Percentiles rank a stretch among this genome's conserved stretches.
These are phyloP conservation scores for Truncatella angustata DNA, from an alignment of 2,329 filamentous ascomycete genomes.

Conservation along the genomic window DNA sequence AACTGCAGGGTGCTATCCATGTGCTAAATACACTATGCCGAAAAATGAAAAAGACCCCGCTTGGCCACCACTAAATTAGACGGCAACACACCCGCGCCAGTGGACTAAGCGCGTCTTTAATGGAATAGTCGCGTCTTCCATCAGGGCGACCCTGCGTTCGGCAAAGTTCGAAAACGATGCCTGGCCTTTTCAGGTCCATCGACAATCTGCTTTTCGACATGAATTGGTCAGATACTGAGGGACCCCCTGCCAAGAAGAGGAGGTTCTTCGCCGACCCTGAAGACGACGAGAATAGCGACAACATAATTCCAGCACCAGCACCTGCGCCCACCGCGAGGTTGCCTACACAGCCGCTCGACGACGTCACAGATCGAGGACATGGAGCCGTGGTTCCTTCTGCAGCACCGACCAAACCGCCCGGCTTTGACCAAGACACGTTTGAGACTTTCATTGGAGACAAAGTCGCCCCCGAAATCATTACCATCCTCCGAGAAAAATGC, in stretches of 20 bases:
- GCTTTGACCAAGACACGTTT: slow-evolving; percentile 58
- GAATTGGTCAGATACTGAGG: slow-evolving; percentile 34
- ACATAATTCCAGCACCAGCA: slow-evolving; percentile 12
- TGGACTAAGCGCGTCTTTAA: not conserved
- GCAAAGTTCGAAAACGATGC: too few relatives aligned
- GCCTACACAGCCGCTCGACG: slow-evolving; percentile 18
- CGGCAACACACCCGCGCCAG: not conserved
- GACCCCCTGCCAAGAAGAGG: slow-evolving; percentile 33
- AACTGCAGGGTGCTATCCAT: too few relatives aligned
- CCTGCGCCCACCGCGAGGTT: slow-evolving; percentile 15
- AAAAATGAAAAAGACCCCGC: too few relatives aligned
- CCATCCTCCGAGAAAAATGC: slow-evolving; percentile 51
- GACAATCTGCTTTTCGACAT: slow-evolving; percentile 25
- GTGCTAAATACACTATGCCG: too few relatives aligned
- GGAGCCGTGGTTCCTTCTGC: slow-evolving; percentile 7
- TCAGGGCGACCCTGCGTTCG: not conserved
- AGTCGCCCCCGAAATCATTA: slow-evolving; percentile 46
- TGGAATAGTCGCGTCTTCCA: not conserved
- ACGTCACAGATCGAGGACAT: slow-evolving; percentile 16
- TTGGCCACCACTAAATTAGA: not conserved
- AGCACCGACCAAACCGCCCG: slow-evolving; percentile 12
- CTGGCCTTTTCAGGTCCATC: not conserved
- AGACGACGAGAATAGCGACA: slow-evolving; percentile 18
- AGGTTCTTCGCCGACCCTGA: slow-evolving; percentile 40
- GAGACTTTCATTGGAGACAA: slow-evolving; percentile 59